A percentile compares a stretch with the other conserved stretches of the same genome.
phyloP scores from a whole-genome alignment of 768 basidiomycete genomes.

The Gymnopilus junonius region DNA sequence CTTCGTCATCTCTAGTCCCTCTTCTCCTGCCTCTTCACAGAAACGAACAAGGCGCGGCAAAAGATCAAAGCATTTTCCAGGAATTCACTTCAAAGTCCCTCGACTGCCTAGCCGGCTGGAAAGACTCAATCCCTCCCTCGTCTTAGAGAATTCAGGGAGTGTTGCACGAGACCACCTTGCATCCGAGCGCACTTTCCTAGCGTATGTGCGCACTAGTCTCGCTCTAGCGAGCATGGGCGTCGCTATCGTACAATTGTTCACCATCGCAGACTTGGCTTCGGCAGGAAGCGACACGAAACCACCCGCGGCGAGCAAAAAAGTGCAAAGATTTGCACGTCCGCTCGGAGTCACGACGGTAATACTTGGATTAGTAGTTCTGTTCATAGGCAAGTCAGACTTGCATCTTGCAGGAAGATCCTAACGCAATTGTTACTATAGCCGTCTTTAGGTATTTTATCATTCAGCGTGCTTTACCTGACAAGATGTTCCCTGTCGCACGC shows the following conservation, averaged over 20 bases:
- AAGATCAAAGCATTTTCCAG: background rate
- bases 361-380: slow-evolving; percentile 20
- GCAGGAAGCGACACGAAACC: background rate
- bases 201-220: slow-evolving; percentile 66
- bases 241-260: slow-evolving; percentile 28
- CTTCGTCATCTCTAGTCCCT: background rate
- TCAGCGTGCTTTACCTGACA: slow-evolving; percentile 22
- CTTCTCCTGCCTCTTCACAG: background rate
- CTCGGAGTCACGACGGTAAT: slow-evolving; percentile 22
- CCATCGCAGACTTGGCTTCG: slow-evolving; percentile 23
- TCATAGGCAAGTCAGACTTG: slow-evolving; percentile 20
- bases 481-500: slow-evolving; percentile 26
- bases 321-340: slow-evolving; percentile 23
- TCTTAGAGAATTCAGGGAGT: slow-evolving; percentile 60
- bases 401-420: background rate
- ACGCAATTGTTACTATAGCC: slow-evolving; percentile 11
- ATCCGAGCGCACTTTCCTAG: slow-evolving; percentile 64
- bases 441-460: slow-evolving; percentile 26
- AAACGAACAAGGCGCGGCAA: background rate
- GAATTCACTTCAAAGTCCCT: background rate
- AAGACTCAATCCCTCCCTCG: slow-evolving; percentile 2
- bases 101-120: background rate
- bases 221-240: slow-evolving; percentile 63
- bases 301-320: background rate
- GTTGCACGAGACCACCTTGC: slow-evolving; percentile 70